These are phyloP conservation scores for Monosporascus sp. DNA, from an alignment of 2,329 filamentous ascomycete species.

Conservation along the genomic window DNA sequence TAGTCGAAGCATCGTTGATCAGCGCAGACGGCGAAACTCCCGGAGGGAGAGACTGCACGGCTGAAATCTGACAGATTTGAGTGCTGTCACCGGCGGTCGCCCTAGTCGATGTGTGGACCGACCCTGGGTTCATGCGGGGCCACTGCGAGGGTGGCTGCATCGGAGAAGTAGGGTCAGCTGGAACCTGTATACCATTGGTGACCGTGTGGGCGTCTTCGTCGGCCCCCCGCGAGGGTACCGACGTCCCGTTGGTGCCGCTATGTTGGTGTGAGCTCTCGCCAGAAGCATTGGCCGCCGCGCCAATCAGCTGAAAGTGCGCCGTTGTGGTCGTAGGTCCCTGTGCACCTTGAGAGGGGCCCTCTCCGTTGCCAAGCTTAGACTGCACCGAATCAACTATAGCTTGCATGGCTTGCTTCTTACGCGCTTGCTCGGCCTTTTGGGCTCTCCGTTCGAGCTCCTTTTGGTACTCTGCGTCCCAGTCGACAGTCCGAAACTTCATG, in stretches of 20 bases:
- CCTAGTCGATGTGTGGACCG: conserved; percentile 30
- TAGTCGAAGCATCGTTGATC: conserved; percentile 85
- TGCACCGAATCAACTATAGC: conserved; percentile 44
- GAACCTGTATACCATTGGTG: conserved; percentile 39
- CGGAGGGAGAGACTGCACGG: conserved; percentile 50
- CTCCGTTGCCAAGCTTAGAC: conserved; percentile 44
- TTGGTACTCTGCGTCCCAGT: conserved; percentile 78
- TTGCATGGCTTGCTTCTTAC: conserved; percentile 58
- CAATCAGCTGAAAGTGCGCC: conserved; percentile 51
- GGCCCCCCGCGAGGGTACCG: conserved; percentile 39
- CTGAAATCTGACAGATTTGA: conserved; percentile 60
- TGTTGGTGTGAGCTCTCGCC: conserved; percentile 34
- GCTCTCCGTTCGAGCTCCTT: conserved; percentile 63
- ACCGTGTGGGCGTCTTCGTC: conserved; percentile 60
- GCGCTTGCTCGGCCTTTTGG: conserved; percentile 53
- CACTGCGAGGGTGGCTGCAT: conserved; percentile 46
- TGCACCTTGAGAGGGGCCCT: conserved; percentile 33
- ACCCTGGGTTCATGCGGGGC: conserved; percentile 25
- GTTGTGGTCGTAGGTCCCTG: conserved; percentile 39
- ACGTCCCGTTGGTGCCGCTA: conserved; percentile 50
- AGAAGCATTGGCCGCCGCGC: conserved; percentile 55
- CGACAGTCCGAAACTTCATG: conserved; percentile 57
- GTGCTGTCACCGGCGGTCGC: conserved; percentile 41
- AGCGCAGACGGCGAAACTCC: conserved; percentile 54
- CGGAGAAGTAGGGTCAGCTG: conserved; percentile 36